Evolutionary conservation across 495 filamentous ascomycete species (phyloP), one percentile per base, ranked within the genome.

Genomic region (Cercophora newfieldiana): DNA sequence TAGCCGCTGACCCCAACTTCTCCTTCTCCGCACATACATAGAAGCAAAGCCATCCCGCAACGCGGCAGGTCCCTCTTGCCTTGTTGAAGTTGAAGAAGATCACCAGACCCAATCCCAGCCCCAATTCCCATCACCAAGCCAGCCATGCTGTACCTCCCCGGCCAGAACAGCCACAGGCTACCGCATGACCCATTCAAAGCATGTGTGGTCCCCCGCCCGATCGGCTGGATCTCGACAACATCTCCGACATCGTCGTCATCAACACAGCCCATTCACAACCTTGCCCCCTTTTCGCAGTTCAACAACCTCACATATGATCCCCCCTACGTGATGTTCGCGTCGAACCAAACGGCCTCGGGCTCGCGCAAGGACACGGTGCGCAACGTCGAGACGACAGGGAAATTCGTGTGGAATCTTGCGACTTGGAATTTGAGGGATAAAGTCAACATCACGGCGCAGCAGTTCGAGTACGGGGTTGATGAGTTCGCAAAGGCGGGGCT

Each of bases 281-380:
- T 87, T 5, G 85, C 83, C 0, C 86, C 86, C 0, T 88, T 81
- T 72, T 79, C 71, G 1, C 85, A 87, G 72, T 87, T 88, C 77
- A 86, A 81, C 68, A 88, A 87, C 69, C 78, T 87, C 0, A 85
- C 83, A 50, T 88, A 85, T 73, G 83, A 86, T 73, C 86, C 85
- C 12, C 84, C 85, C 0, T 84, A 83, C 66, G 79, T 87, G 50
- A 83, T 87, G 80, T 86, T 87, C 73, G 72, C 73, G 31, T 77
- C 82, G 1, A 87, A 87, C 75, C 81, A 85, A 55, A 83, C 79
- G 4, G 68, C 73, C 3, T 37, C 63, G 24, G 72, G 69, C 2
- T 48, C 31, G 1, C 80, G 83, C 64, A 87, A 87, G 68, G 85
- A 87, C 71, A 83, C 81, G 0, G 80, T 83, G 25, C 62, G 75